A percentile compares a stretch with the other conserved stretches of the same genome.
These are phyloP conservation scores for Cerrena zonata DNA, from an alignment of 1,284 basidiomycete genomes.

Conservation along the genomic window DNA sequence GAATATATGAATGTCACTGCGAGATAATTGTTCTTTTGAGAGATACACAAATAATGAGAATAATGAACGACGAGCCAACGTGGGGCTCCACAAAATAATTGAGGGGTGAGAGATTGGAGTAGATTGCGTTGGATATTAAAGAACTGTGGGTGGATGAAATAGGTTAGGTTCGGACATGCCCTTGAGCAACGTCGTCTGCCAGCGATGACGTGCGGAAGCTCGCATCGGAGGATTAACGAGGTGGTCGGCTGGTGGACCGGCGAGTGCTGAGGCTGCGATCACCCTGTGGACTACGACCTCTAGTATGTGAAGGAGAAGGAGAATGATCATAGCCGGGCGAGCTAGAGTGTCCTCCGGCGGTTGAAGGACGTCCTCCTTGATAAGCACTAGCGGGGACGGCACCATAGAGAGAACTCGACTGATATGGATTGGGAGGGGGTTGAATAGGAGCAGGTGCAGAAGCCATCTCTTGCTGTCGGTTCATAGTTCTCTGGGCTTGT, in stretches of 20 bases:
- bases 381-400: constrained; percentile 10
- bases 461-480: constrained; percentile 42
- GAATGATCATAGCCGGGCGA: constrained; percentile 7
- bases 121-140: no score
- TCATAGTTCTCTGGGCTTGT: constrained; percentile 72
- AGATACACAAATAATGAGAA: not conserved
- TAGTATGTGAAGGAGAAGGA: constrained; percentile 8
- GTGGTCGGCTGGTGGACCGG: constrained; percentile 5
- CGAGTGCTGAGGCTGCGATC: constrained; percentile 3
- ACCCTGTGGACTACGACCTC: constrained; percentile 3
- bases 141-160: not conserved
- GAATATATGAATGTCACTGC: not conserved
- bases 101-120: no score
- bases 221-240: not conserved
- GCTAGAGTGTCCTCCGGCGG: not conserved
- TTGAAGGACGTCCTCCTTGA: not conserved
- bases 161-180: not conserved
- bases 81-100: no score
- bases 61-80: not conserved
- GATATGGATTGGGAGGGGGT: constrained; percentile 41
- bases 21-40: not conserved
- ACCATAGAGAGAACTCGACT: constrained; percentile 37
- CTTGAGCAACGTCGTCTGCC: not conserved
- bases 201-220: not conserved
- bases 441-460: constrained; percentile 32